Evolutionary conservation across 441 rosid genomes (phyloP).

Genomic region (Isatis lusitanica): DNA sequence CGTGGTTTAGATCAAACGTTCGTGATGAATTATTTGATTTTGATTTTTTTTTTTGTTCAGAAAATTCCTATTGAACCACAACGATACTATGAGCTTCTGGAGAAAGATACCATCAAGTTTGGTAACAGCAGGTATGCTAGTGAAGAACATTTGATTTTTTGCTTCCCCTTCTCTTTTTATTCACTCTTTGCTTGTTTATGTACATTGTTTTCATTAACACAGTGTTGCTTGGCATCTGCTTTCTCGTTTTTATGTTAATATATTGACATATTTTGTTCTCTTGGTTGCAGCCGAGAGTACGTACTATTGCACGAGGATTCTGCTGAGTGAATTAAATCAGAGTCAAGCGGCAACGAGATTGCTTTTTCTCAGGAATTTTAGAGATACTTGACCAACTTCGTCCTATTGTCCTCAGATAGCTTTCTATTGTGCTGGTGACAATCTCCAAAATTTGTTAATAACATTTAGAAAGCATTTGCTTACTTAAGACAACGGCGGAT

Average conservation of each 20-base stretch:
- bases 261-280: slow-evolving; percentile 11
- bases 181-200: slow-evolving; percentile 6
- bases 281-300: slow-evolving; percentile 79
- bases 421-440: slow-evolving; percentile 3
- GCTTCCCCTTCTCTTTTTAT: background rate
- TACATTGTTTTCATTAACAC: background rate
- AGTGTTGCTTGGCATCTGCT: background rate
- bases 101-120: slow-evolving; percentile 86
- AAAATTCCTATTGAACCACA: slow-evolving; percentile 84
- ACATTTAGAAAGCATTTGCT: slow-evolving; percentile 17
- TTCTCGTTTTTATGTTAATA: background rate
- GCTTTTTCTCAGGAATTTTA: background rate
- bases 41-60: slow-evolving; percentile 47
- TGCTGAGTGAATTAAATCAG: slow-evolving; percentile 33
- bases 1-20: background rate
- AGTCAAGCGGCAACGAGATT: background rate
- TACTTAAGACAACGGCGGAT: background rate
- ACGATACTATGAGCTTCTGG: slow-evolving; percentile 88
- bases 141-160: background rate
- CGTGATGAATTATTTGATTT: background rate
- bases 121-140: slow-evolving; percentile 86
- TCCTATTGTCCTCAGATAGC: background rate
- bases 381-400: background rate
- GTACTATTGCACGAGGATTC: slow-evolving; percentile 90
- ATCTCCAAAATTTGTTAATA: slow-evolving; percentile 19